Evolutionary conservation across 345 rosid species (phyloP).

Genomic region (Brassica juncea): DNA sequence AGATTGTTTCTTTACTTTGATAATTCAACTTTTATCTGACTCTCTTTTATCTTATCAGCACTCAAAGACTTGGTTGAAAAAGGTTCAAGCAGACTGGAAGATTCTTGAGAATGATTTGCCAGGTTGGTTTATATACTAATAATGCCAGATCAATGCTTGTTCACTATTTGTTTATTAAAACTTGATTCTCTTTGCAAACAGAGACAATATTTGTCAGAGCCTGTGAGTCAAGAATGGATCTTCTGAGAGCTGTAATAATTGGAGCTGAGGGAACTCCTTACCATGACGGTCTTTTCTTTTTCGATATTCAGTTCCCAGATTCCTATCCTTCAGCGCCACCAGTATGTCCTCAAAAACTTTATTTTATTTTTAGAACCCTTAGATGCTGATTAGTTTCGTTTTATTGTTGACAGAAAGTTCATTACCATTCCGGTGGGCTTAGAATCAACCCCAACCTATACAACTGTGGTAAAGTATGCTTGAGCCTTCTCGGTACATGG

Average conservation of each 20-base stretch:
- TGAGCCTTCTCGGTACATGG: slow-evolving; percentile 97
- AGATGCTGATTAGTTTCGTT: background rate
- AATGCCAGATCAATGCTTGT: background rate
- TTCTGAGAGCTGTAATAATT: slow-evolving; percentile 82
- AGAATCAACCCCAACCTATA: slow-evolving; percentile 86
- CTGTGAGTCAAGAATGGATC: slow-evolving; percentile 90
- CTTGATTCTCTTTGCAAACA: slow-evolving; percentile 34
- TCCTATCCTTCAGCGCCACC: slow-evolving; percentile 77
- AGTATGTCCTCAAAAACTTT: slow-evolving; percentile 47
- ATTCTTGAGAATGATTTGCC: slow-evolving; percentile 88
- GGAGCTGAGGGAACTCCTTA: slow-evolving; percentile 98
- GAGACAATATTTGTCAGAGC: slow-evolving; percentile 84
- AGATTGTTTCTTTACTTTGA: background rate
- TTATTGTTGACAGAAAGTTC: slow-evolving; percentile 55
- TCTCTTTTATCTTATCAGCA: slow-evolving; percentile 47
- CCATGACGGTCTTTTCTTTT: slow-evolving; percentile 93
- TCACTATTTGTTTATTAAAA: background rate
- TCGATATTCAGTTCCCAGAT: slow-evolving; percentile 77
- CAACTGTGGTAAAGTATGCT: slow-evolving; percentile 76
- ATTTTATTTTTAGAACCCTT: background rate
- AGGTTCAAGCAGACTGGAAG: slow-evolving; percentile 88
- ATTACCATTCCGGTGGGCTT: slow-evolving; percentile 83
- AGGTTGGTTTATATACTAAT: slow-evolving; percentile 44
- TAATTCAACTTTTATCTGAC: background rate
- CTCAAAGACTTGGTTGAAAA: slow-evolving; percentile 67